phyloP scores from a whole-genome alignment of 352 stramenopile species.

The Phytophthora hybrid region DNA sequence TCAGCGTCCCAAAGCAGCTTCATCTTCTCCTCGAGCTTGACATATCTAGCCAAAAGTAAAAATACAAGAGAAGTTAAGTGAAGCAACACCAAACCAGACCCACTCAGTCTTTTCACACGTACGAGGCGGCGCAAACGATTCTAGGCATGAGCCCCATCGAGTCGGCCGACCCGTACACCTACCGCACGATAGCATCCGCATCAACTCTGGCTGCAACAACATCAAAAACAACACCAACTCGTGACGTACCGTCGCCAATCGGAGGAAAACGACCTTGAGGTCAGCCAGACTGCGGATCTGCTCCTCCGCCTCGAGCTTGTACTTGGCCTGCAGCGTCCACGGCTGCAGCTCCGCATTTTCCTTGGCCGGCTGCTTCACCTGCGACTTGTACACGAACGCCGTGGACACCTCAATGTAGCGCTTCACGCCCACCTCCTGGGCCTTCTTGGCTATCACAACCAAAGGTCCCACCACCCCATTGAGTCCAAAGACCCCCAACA shows the following conservation, averaged over 20 bases:
- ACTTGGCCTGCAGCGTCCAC: conserved; percentile 89
- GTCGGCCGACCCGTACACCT: conserved; percentile 86
- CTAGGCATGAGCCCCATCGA: conserved; percentile 86
- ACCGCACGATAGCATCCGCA: not conserved
- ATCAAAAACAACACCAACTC: not conserved
- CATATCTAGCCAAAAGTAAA: conserved; percentile 53
- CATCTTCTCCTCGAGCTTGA: conserved; percentile 89
- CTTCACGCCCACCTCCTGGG: conserved; percentile 72
- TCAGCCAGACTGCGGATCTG: conserved; percentile 62
- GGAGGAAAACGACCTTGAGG: conserved; percentile 78
- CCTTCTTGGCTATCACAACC: conserved; percentile 59
- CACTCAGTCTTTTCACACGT: conserved; percentile 30
- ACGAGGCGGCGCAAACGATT: conserved; percentile 87
- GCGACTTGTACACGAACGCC: conserved; percentile 91
- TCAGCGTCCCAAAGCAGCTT: conserved; percentile 89
- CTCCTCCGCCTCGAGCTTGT: conserved; percentile 87
- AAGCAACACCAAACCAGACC: not conserved
- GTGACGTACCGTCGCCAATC: conserved; percentile 67
- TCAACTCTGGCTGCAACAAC: not conserved
- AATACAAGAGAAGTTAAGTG: not conserved
- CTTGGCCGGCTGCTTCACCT: conserved; percentile 70
- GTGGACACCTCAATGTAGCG: conserved; percentile 89
- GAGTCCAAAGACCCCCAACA: not conserved
- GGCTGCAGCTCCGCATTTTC: conserved; percentile 73
- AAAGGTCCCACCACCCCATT: not conserved